A percentile compares a stretch with the other conserved stretches of the same genome.
Evolutionary conservation across 495 filamentous ascomycete genomes (phyloP).

Genomic region (Podospora bellae-mahoneyi): DNA sequence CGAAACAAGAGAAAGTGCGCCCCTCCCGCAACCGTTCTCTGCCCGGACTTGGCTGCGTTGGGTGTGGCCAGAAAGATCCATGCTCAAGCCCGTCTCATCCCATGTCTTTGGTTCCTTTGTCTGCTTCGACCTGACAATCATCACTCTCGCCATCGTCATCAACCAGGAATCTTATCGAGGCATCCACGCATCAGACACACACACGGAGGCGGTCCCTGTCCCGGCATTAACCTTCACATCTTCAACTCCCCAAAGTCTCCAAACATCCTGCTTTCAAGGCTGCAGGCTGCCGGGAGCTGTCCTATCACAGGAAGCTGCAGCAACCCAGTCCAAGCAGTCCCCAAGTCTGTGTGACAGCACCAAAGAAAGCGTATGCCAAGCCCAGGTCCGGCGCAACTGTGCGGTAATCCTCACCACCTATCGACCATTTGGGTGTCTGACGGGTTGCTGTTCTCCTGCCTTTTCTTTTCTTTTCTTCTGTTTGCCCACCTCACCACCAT

Average conservation of each 20-base stretch:
- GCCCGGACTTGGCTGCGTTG: background rate
- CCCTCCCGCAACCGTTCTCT: background rate
- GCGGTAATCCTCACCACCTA: conserved; percentile 16
- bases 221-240: background rate
- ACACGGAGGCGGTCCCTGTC: background rate
- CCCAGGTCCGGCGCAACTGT: conserved; percentile 20
- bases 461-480: background rate
- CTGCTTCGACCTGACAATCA: background rate
- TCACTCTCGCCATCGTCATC: background rate
- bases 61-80: background rate
- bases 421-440: background rate
- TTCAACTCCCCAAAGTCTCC: background rate
- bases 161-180: background rate
- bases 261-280: background rate
- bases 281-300: conserved; percentile 13
- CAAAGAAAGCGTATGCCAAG: conserved; percentile 18
- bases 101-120: background rate
- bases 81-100: background rate
- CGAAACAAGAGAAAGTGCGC: background rate
- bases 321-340: conserved; percentile 5
- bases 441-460: background rate
- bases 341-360: conserved; percentile 19
- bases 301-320: conserved; percentile 14
- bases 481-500: background rate
- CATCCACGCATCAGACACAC: no score